Base-by-base conservation (phyloP, 495 filamentous ascomycete species). In the Friedmanniomyces endolithicus region DNA sequence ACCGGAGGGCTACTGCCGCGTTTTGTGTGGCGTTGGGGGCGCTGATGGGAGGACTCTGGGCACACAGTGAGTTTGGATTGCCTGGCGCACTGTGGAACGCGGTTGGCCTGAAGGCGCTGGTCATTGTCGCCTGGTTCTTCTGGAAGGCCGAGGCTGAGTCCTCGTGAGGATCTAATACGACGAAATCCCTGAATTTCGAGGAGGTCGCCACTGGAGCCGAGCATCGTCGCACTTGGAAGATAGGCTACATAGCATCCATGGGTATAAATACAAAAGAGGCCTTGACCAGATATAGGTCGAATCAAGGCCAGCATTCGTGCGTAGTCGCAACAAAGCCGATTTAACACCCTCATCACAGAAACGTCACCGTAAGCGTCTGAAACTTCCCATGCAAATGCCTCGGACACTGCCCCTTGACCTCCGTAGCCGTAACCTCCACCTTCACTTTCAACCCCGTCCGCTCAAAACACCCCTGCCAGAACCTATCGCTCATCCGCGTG, bases 1-100 rank as follows among this genome's bases (percentile, higher is more conserved):
- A 82, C 60, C 72, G 79, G 22, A 69, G 83, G 39, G 60, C 72
- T 6, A 76, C 70, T 0, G 83, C 83, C 2, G 75, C 82, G 12
- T 37, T 79, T 17, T 69, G 77, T 39, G 61, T 86, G n/a, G 58
- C 86, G 22, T 27, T 76, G 25, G 84, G 84, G 0, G 80, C 80
- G 2, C 62, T 85, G 11, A 14, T 76, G 0, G 84, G 83, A 6
- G 83, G 84, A 0, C 55, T 78, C 7, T 73, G 78, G 54, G 75
- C 80, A 3, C 71, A 76, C 48, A 83, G 76, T 53, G 56, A 63
- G 6, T 55, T 77, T 23, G 83, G 83, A 0, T 65, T 83, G 34
- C 74, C 76, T 19, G 82, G 79, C 0, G 79, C 79, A 4, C 62
- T 87, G 50, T 87, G 83, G 83, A 58, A 56, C 3, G 59, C 55